A percentile compares a stretch with the other conserved stretches of the same genome.
phyloP scores from a whole-genome alignment of 2,329 filamentous ascomycete genomes.

The Fusarium sp. region DNA sequence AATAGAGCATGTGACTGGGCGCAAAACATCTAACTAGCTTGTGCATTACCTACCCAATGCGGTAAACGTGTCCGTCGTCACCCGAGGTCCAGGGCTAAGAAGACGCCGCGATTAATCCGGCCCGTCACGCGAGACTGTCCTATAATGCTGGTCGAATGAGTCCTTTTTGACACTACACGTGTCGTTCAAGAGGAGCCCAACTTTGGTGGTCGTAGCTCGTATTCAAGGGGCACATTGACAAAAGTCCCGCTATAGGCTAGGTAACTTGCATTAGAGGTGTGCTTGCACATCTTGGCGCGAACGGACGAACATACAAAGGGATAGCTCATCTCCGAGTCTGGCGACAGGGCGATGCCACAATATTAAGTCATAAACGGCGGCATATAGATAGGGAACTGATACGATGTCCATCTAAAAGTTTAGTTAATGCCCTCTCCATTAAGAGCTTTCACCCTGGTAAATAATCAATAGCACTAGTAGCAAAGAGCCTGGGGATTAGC shows the following conservation, averaged over 20 bases:
- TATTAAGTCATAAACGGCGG: not conserved
- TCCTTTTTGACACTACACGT: slow-evolving; percentile 14
- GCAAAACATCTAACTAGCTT: not conserved
- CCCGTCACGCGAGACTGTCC: not conserved
- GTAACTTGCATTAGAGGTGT: not conserved
- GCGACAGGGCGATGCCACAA: not conserved
- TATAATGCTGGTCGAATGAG: slow-evolving; percentile 14
- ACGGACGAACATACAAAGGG: slow-evolving; percentile 1
- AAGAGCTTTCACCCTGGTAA: not conserved
- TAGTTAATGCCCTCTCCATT: not conserved
- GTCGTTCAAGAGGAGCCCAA: not conserved
- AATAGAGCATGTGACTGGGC: not conserved
- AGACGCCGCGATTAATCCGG: not conserved
- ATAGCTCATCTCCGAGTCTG: slow-evolving; percentile 11
- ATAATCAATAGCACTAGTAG: not conserved
- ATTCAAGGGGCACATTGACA: not conserved
- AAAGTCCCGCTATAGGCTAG: not conserved
- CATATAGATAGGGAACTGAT: not conserved
- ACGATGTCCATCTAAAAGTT: not conserved
- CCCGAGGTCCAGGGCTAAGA: slow-evolving; percentile 6
- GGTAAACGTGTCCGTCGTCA: slow-evolving; percentile 13
- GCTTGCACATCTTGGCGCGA: not conserved
- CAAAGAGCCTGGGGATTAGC: not conserved
- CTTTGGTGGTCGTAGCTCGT: not conserved
- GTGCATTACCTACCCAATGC: not conserved